Conservation (phyloP, 2,329 filamentous ascomycete species). For the Ceratocystiopsis sp. region DNA sequence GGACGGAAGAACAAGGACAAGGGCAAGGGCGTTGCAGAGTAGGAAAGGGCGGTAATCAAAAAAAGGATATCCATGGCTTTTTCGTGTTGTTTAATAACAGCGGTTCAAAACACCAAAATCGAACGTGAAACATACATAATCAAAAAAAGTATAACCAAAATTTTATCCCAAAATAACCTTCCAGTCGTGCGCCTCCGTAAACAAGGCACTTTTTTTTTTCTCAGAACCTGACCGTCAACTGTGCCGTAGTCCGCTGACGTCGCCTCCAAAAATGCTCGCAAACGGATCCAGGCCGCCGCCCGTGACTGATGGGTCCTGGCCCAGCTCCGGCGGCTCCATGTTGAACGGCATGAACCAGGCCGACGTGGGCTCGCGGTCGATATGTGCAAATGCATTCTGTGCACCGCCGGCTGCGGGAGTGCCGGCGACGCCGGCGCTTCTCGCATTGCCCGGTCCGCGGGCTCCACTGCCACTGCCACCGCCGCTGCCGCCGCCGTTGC, state of each 20-base stretch:
- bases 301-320: slow-evolving; percentile 27
- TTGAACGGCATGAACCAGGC: slow-evolving; percentile 94
- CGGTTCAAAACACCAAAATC: no score
- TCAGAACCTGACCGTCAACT: no score
- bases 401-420: slow-evolving; percentile 7
- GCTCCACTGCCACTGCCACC: slow-evolving; percentile 9
- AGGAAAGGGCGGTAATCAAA: background rate
- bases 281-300: slow-evolving; percentile 28
- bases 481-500: background rate
- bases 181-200: no score
- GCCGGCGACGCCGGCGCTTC: no score
- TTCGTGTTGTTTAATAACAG: background rate
- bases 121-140: no score
- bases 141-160: background rate
- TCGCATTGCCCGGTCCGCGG: no score
- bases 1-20: slow-evolving; percentile 20
- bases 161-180: background rate
- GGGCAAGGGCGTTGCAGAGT: background rate
- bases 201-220: no score
- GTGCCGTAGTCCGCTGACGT: slow-evolving; percentile 13
- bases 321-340: slow-evolving; percentile 55
- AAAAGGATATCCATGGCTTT: no score
- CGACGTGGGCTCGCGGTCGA: slow-evolving; percentile 32
- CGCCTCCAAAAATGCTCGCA: slow-evolving; percentile 27
- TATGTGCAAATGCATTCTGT: slow-evolving; percentile 13